phyloP scores from a whole-genome alignment of 2,329 filamentous ascomycete genomes.

The Magnaporthiopsis incrustans region DNA sequence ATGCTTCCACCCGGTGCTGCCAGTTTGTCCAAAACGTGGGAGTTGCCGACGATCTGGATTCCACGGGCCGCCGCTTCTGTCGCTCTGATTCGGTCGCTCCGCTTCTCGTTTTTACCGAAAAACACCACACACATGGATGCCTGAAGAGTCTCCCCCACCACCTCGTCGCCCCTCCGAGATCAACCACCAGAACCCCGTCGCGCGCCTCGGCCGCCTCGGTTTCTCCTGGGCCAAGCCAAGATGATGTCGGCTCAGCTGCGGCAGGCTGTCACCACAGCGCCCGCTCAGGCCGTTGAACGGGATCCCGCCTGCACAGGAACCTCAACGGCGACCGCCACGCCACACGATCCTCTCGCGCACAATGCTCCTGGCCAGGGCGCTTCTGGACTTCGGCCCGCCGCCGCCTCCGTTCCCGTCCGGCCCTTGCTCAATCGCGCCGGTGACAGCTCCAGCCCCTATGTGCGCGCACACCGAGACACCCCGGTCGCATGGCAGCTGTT shows the following conservation, averaged over 20 bases:
- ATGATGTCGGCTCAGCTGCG: slow-evolving; percentile 26
- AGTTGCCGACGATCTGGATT: not conserved
- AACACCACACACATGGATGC: not conserved
- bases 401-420: too few relatives aligned
- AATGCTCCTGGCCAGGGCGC: not conserved
- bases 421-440: slow-evolving; percentile 27
- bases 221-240: slow-evolving; percentile 8
- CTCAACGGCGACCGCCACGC: slow-evolving; percentile 8
- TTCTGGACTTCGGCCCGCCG: slow-evolving; percentile 2
- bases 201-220: not conserved
- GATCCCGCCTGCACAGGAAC: not conserved
- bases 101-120: not conserved
- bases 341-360: slow-evolving; percentile 5
- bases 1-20: too few relatives aligned
- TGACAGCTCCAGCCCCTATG: slow-evolving; percentile 43
- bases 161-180: not conserved
- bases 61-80: not conserved
- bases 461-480: slow-evolving; percentile 69
- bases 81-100: not conserved
- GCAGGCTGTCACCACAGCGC: slow-evolving; percentile 12
- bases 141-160: not conserved
- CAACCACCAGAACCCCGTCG: too few relatives aligned
- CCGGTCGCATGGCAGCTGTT: slow-evolving; percentile 89
- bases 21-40: too few relatives aligned
- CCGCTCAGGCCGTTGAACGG: slow-evolving; percentile 6